Evolutionary conservation across 2,329 filamentous ascomycete genomes (phyloP), one percentile per base, ranked within the genome.

Genomic region (Zymoseptoria brevis): DNA sequence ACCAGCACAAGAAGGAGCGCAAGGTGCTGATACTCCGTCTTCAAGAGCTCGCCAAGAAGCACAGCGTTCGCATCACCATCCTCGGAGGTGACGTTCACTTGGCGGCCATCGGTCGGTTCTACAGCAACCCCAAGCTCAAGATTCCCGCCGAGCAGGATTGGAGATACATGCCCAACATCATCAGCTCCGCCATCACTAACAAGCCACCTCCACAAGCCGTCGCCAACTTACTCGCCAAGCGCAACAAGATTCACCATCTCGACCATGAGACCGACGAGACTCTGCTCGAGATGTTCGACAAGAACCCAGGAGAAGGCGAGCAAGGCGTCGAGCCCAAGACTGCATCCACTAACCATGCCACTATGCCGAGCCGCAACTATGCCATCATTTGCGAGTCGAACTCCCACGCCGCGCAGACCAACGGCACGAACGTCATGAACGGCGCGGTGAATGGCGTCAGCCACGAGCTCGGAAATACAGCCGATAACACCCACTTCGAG

Each of bases 1-100:
- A 85, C 63, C 90, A 91, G 55, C 93, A 97, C 80, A 97, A 96
- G 75, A 82, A 84, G 60, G 93, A 97, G 79, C 88, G 93, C 51
- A 86, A 86, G 58, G 80, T 84, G 48, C 79, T 97, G 50, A 72
- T 92, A 76, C 67, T 88, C 74, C 71, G 83, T 73, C 69, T 89
- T 55, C 81, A 96, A 66, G 74, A 78, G 19, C 73, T 86, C 30
- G 74, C 83, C 9, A 80, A 81, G 64, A 72, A 79, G 60, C 75
- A 83, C 72, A 80, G 76, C 8, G 75, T 83, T 11, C 82, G 84
- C 19, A 75, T 87, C 54, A 83, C 83, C 9, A 86, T 87, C 54
- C 79, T 87, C 0, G 79, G 84, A 48, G 84, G 84, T 26, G 84
- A 87, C 62, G 84, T 87, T 1, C 84, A 87, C 69, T 75, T 87